Percentiles rank a stretch among this genome's conserved stretches.
Evolutionary conservation across 345 rosid species (phyloP).

Genomic region (Microcos paniculata): DNA sequence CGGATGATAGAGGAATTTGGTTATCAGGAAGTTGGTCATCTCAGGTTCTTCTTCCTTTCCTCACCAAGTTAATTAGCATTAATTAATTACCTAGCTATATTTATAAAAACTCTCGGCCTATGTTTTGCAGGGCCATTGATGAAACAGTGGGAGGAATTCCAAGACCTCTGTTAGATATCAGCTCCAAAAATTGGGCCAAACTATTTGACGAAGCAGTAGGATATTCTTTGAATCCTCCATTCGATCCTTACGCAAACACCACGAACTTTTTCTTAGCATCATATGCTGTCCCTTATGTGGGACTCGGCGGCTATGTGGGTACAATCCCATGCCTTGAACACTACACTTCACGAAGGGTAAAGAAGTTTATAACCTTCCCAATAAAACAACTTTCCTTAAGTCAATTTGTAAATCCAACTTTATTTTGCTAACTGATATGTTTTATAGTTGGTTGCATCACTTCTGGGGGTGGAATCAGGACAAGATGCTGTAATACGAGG

Average conservation of each 20-base stretch:
- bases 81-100: no score
- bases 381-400: no score
- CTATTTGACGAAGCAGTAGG: conserved; percentile 55
- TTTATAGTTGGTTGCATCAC: conserved; percentile 45
- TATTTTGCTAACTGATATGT: no score
- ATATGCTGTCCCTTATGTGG: conserved; percentile 66
- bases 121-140: conserved; percentile 60
- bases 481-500: conserved; percentile 64
- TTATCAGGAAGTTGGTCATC: conserved; percentile 71
- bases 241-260: conserved; percentile 54
- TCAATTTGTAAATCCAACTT: not conserved
- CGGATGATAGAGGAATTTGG: conserved; percentile 58
- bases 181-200: conserved; percentile 39
- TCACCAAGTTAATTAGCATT: not conserved
- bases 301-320: conserved; percentile 70
- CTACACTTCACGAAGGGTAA: conserved; percentile 42
- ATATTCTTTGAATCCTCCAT: conserved; percentile 45
- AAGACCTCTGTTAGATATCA: conserved; percentile 56
- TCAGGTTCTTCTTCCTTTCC: conserved; percentile 36
- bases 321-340: conserved; percentile 46
- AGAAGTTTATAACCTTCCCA: not conserved
- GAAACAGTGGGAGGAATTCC: conserved; percentile 50
- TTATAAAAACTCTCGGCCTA: no score
- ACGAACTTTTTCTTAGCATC: conserved; percentile 57
- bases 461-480: conserved; percentile 65